Percentiles rank a stretch among this genome's conserved stretches.
Conservation (phyloP, 2,329 filamentous ascomycete genomes). For the Aspergillus novofumigatus region DNA sequence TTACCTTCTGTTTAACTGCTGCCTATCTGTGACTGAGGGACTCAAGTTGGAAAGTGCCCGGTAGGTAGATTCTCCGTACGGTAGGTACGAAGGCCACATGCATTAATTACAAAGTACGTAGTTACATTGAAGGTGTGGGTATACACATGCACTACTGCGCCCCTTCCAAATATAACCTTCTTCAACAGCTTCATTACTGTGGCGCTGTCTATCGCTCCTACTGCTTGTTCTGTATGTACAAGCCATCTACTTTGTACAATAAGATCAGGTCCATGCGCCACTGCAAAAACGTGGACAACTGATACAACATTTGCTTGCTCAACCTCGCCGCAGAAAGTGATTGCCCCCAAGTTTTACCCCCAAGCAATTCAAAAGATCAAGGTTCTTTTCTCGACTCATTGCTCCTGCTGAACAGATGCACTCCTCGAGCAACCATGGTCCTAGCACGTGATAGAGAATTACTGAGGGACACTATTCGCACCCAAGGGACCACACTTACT, state of each 20-base stretch:
- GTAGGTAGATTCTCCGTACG: too few relatives aligned
- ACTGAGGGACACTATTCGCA: conserved; percentile 37
- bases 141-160: too few relatives aligned
- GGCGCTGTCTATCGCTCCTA: neutral
- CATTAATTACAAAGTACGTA: too few relatives aligned
- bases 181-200: neutral
- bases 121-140: too few relatives aligned
- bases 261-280: neutral
- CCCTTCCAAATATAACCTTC: neutral
- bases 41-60: too few relatives aligned
- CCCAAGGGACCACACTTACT: conserved; percentile 39
- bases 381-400: neutral
- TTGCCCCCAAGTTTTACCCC: neutral
- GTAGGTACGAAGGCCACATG: too few relatives aligned
- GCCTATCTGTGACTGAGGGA: too few relatives aligned
- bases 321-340: neutral
- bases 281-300: neutral
- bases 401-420: conserved; percentile 2
- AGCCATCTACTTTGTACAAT: neutral
- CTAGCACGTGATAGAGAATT: conserved; percentile 29
- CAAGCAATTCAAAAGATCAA: neutral
- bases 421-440: conserved; percentile 24
- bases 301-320: neutral
- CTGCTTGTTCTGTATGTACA: neutral
- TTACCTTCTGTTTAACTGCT: too few relatives aligned